Conservation (phyloP, 2,329 filamentous ascomycete genomes). For the Nigrospora oryzae region DNA sequence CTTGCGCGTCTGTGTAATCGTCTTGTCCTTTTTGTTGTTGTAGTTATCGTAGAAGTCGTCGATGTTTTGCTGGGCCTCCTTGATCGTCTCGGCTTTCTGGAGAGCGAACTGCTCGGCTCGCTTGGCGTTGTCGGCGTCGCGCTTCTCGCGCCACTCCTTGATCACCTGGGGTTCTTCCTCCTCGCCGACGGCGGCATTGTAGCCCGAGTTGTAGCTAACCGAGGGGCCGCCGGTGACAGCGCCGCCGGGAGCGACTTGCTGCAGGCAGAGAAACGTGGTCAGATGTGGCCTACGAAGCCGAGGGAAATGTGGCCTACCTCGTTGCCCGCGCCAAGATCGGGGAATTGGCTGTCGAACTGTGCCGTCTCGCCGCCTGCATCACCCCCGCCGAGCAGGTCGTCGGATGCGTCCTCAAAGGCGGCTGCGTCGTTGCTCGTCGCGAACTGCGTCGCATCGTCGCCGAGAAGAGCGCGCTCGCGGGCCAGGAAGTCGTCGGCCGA, state of each 20-base stretch:
- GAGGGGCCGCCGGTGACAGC: slow-evolving; percentile 66
- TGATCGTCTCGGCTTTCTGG: slow-evolving; percentile 77
- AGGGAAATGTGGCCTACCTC: slow-evolving; percentile 42
- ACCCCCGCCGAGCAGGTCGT: slow-evolving; percentile 63
- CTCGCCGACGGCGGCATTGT: slow-evolving; percentile 45
- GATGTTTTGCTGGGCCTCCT: slow-evolving; percentile 87
- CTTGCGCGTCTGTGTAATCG: slow-evolving; percentile 74
- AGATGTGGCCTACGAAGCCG: slow-evolving; percentile 2
- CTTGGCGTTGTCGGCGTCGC: slow-evolving; percentile 74
- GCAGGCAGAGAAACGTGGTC: slow-evolving; percentile 7
- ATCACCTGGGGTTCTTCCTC: slow-evolving; percentile 87
- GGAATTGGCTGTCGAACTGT: slow-evolving; percentile 82
- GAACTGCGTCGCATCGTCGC: slow-evolving; percentile 91
- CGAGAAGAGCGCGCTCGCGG: slow-evolving; percentile 81
- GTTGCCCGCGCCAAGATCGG: slow-evolving; percentile 61
- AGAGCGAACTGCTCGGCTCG: slow-evolving; percentile 75
- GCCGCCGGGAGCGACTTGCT: slow-evolving; percentile 67
- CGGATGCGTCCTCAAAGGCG: slow-evolving; percentile 53
- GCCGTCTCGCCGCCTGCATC: slow-evolving; percentile 28
- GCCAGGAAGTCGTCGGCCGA: slow-evolving; percentile 79
- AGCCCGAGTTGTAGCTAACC: slow-evolving; percentile 54
- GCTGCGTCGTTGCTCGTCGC: slow-evolving; percentile 64
- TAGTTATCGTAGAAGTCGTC: slow-evolving; percentile 99
- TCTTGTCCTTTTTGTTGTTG: slow-evolving; percentile 96
- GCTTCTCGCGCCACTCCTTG: slow-evolving; percentile 84